phyloP scores from a whole-genome alignment of 2,329 filamentous ascomycete species.

The Elsinoe ampelina region DNA sequence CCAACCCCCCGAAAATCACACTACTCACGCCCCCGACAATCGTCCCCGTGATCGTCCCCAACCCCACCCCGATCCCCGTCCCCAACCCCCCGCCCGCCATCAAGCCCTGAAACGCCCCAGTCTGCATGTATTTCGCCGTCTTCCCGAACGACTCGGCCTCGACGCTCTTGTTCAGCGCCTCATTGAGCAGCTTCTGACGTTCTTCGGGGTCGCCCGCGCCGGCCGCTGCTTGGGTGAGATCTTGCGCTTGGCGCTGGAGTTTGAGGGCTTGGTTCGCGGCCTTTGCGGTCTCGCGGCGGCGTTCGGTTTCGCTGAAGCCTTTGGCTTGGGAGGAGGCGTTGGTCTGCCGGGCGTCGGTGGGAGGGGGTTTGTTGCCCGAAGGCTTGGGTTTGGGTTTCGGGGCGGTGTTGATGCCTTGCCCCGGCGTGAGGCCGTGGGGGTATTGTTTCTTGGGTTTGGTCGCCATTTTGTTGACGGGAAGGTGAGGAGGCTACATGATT shows the following conservation, averaged over 20 bases:
- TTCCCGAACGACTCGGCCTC: conserved; percentile 35
- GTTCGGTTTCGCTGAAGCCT: not conserved
- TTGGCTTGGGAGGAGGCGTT: not conserved
- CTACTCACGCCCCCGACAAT: conserved; percentile 28
- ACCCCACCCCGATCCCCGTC: conserved; percentile 27
- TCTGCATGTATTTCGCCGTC: conserved; percentile 32
- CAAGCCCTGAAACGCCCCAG: conserved; percentile 32
- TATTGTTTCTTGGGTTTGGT: not conserved
- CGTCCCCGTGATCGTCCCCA: conserved; percentile 29
- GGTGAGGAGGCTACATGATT: not conserved
- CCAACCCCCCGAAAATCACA: conserved; percentile 28
- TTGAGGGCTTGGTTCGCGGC: conserved; percentile 5
- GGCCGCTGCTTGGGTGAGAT: conserved; percentile 32
- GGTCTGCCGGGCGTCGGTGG: not conserved
- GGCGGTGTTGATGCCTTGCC: not conserved
- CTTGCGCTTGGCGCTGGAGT: conserved; percentile 24
- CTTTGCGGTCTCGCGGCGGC: not conserved
- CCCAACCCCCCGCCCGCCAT: conserved; percentile 32
- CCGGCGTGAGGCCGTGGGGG: not conserved
- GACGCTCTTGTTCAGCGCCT: conserved; percentile 33
- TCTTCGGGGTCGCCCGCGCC: conserved; percentile 31
- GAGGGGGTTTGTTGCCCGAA: not conserved
- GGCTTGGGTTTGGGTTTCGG: not conserved
- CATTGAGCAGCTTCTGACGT: conserved; percentile 31
- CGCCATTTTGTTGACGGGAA: not conserved